phyloP scores from a whole-genome alignment of 2,329 filamentous ascomycete genomes.

The Hawksworthiomyces lignivorus region DNA sequence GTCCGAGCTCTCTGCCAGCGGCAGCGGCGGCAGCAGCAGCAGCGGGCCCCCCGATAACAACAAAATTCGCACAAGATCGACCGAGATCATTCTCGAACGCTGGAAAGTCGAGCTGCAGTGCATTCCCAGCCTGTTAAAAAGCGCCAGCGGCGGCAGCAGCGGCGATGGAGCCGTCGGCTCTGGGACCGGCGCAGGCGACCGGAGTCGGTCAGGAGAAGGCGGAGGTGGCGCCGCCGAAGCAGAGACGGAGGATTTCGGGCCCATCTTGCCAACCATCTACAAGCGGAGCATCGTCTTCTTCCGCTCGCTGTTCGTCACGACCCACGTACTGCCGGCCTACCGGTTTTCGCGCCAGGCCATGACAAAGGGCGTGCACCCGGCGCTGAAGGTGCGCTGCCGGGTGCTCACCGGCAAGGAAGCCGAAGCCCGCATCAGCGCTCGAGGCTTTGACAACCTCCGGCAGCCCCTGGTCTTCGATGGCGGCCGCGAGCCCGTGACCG shows the following conservation, averaged over 20 bases:
- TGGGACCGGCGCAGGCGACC: background rate
- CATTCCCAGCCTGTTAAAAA: constrained; percentile 24
- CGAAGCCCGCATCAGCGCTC: constrained; percentile 32
- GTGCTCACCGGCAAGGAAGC: constrained; percentile 55
- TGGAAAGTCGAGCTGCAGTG: constrained; percentile 82
- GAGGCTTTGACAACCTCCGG: constrained; percentile 60
- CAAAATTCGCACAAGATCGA: constrained; percentile 22
- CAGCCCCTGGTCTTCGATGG: constrained; percentile 55
- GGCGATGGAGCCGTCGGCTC: background rate
- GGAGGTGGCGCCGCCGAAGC: constrained; percentile 23
- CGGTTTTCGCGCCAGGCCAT: constrained; percentile 69
- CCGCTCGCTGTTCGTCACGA: constrained; percentile 74
- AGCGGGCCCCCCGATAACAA: constrained; percentile 21
- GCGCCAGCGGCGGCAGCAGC: background rate
- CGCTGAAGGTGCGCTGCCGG: constrained; percentile 71
- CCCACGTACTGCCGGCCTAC: constrained; percentile 78
- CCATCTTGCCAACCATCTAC: constrained; percentile 76
- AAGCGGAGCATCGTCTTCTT: constrained; percentile 97
- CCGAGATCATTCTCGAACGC: constrained; percentile 79
- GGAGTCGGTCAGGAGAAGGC: background rate
- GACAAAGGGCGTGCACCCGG: constrained; percentile 59
- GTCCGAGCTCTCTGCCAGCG: constrained; percentile 46
- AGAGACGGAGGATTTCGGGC: constrained; percentile 48
- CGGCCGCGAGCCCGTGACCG: constrained; percentile 58
- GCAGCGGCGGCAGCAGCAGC: constrained; percentile 22